Conservation (phyloP, 2,329 filamentous ascomycete genomes). For the Paraphaeosphaeria sporulosa region DNA sequence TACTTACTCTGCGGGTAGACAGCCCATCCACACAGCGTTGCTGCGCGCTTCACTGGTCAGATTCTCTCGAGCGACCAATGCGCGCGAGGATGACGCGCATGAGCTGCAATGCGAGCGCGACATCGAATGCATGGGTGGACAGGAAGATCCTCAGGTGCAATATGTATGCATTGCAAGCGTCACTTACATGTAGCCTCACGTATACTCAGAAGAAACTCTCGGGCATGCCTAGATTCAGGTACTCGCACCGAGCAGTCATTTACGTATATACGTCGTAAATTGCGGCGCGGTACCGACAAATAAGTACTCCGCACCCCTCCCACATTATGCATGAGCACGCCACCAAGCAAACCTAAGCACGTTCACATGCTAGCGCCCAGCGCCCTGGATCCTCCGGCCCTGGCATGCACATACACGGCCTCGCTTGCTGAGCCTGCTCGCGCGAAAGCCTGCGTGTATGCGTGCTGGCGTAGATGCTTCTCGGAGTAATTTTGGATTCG, state of each 20-base stretch:
- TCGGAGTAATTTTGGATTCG: constrained; percentile 3
- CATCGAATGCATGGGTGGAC: neutral
- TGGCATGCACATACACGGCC: neutral
- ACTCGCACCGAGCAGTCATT: neutral
- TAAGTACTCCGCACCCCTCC: neutral
- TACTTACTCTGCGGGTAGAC: neutral
- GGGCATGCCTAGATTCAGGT: neutral
- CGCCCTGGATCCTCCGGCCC: neutral
- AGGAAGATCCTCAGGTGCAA: neutral
- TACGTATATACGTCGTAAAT: neutral
- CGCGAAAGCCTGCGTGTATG: neutral
- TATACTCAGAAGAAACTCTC: neutral
- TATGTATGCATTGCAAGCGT: neutral
- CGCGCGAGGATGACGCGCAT: constrained; percentile 17
- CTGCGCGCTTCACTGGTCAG: neutral
- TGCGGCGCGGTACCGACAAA: neutral
- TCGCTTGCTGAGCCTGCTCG: too few species aligned
- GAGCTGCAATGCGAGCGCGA: constrained; percentile 10
- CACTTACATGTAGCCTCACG: neutral
- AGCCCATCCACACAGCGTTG: neutral
- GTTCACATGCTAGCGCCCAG: constrained; percentile 12
- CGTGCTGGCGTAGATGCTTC: neutral
- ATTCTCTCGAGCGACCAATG: constrained; percentile 1
- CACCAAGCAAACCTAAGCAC: neutral
- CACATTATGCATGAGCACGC: neutral